Evolutionary conservation across 1,284 basidiomycete species (phyloP).

Genomic region (Inonotus obliquus): DNA sequence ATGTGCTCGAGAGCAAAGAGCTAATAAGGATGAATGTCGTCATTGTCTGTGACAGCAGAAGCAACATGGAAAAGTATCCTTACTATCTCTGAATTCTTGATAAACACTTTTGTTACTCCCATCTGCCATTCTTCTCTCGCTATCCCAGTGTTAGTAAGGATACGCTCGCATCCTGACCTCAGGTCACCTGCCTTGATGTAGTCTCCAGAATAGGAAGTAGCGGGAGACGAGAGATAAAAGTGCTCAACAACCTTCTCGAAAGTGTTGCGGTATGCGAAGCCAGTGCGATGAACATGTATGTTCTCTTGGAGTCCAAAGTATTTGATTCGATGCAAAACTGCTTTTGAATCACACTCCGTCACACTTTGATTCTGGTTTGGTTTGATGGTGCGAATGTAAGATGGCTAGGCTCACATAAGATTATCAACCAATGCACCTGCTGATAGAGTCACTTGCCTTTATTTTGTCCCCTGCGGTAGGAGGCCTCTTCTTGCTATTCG

Average conservation of each 20-base stretch:
- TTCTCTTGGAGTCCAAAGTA: constrained; percentile 99
- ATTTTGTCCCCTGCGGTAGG: no score
- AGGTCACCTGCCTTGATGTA: constrained; percentile 95
- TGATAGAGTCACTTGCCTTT: no score
- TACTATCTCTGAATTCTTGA: constrained; percentile 99
- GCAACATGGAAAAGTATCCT: no score
- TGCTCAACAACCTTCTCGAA: constrained; percentile 99
- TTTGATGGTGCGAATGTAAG: constrained; percentile 99
- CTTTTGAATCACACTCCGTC: constrained; percentile 91
- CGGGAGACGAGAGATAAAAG: constrained; percentile 93
- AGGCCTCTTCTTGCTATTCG: no score
- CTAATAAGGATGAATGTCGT: no score
- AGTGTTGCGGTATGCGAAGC: constrained; percentile 96
- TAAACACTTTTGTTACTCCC: constrained; percentile 97
- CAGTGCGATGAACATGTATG: constrained; percentile 94
- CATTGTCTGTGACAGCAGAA: no score
- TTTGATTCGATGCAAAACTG: constrained; percentile 97
- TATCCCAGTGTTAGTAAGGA: constrained; percentile 93
- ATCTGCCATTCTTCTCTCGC: no score
- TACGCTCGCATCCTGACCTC: constrained; percentile 89
- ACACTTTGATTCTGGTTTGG: constrained; percentile 96
- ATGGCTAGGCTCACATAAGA: no score
- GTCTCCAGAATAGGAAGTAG: constrained; percentile 97
- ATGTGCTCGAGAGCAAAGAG: no score
- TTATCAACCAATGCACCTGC: no score